Percentiles rank a stretch among this genome's conserved stretches.
These are phyloP conservation scores for Dalbergia cultrata DNA, from an alignment of 306 rosid genomes.

Conservation along the genomic window DNA sequence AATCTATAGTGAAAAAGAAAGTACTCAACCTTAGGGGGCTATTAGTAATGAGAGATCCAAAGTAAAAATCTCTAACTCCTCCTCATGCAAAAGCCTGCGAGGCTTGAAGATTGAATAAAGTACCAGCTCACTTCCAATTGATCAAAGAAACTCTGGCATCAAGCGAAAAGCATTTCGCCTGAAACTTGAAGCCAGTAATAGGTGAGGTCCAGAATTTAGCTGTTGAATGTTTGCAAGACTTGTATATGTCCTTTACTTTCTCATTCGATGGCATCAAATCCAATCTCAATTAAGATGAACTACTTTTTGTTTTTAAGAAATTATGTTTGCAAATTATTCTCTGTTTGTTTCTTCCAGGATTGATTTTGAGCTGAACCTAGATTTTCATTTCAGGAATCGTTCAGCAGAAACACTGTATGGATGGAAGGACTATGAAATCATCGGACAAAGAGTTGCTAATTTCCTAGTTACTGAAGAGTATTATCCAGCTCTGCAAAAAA, in stretches of 20 bases:
- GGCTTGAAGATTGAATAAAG: conserved; percentile 14
- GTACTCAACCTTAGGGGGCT: background rate
- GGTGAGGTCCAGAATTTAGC: background rate
- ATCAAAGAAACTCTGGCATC: conserved; percentile 22
- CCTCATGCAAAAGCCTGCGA: conserved; percentile 9
- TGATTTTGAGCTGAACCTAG: conserved; percentile 15
- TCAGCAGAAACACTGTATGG: conserved; percentile 74
- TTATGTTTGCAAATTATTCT: background rate
- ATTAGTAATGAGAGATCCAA: background rate
- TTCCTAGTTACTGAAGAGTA: conserved; percentile 60
- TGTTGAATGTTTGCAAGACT: background rate
- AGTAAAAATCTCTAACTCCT: background rate
- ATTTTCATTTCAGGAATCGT: conserved; percentile 63
- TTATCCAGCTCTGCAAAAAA: conserved; percentile 50
- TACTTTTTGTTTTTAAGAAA: background rate
- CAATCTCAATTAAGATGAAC: conserved; percentile 5
- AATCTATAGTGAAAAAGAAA: background rate
- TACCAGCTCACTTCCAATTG: background rate
- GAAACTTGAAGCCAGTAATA: conserved; percentile 1
- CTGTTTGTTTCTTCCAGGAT: background rate
- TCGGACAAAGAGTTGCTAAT: conserved; percentile 57
- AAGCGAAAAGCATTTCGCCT: conserved; percentile 21
- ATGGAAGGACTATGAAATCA: conserved; percentile 74
- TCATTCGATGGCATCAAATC: conserved; percentile 4
- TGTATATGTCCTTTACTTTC: conserved; percentile 3